Base-by-base conservation (phyloP, 768 basidiomycete species). In the Pholiota molesta region DNA sequence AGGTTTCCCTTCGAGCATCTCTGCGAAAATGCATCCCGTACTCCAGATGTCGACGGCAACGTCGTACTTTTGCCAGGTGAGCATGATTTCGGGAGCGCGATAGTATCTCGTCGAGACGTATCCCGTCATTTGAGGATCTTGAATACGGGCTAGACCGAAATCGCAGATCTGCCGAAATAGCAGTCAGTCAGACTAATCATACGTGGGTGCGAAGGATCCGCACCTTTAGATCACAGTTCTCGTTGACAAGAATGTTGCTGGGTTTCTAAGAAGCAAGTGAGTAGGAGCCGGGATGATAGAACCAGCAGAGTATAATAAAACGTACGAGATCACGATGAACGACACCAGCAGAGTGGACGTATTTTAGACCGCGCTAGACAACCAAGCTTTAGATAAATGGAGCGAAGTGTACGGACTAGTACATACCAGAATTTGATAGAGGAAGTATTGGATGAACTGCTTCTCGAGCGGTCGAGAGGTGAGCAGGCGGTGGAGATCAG, bases 11-110 rank as follows among this genome's bases (percentile, higher is more conserved):
- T 98, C 96, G 53, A 99, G 79, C 97, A 99, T 99, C 81, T 99
- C 97, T 5, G 97, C 97, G 71, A 99, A 98, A 75, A 99, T 99
- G 80, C 97, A 99, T 6, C 96, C 97, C 11, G 96, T 95, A 71
- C 94, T 96, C 97, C 97, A 99, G 73, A 99, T 97, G 74, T 99
- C 97, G 64, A 99, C 97, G 55, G 97, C 97, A 60, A 98, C 96
- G 75, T 99, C 97, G 79, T 99, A 99, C 81, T 99, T 99, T 77
- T 99, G 97, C 97, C 97, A 99, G 40, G 97, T 99, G 73, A 99
- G 84, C 97, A 99, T 99, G 79, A 99, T 99, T 78, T 99, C 97
- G 5, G 97, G 97, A 6, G 97, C 97, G 55, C 97, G 91, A 74
- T 99, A 99, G 79, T 99, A 99, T 67, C 97, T 84, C 55, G 97